A percentile compares a stretch with the other conserved stretches of the same genome.
Conservation (phyloP, 1,284 basidiomycete species). For the Moesziomyces globuligerus region DNA sequence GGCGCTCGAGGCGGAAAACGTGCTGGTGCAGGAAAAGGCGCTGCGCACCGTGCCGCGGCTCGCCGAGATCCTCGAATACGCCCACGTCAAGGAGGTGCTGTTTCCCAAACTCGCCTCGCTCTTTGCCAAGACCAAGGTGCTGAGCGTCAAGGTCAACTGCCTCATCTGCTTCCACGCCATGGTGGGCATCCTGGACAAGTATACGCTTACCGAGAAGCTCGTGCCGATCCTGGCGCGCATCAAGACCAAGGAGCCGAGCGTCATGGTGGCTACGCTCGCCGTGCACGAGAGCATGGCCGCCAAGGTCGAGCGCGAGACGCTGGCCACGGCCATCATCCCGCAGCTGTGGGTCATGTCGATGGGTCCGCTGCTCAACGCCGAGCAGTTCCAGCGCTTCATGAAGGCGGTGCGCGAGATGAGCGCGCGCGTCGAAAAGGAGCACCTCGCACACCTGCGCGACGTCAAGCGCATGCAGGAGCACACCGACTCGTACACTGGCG, state of each 20-base stretch:
- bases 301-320: slow-evolving; percentile 93
- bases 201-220: slow-evolving; percentile 89
- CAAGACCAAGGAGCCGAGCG: slow-evolving; percentile 78
- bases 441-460: slow-evolving; percentile 68
- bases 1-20: slow-evolving; percentile 84
- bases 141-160: slow-evolving; percentile 82
- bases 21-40: slow-evolving; percentile 86
- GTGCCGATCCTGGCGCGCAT: slow-evolving; percentile 93
- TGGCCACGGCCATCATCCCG: slow-evolving; percentile 75
- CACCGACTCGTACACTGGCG: slow-evolving; percentile 48
- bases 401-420: slow-evolving; percentile 71
- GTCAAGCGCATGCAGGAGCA: slow-evolving; percentile 58
- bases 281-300: slow-evolving; percentile 97
- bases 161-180: slow-evolving; percentile 87
- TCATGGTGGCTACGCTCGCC: slow-evolving; percentile 78
- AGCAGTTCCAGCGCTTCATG: slow-evolving; percentile 78
- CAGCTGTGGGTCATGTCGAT: slow-evolving; percentile 64
- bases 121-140: slow-evolving; percentile 64
- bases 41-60: slow-evolving; percentile 84
- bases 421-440: slow-evolving; percentile 84
- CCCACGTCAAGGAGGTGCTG: slow-evolving; percentile 65
- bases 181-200: slow-evolving; percentile 86
- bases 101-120: slow-evolving; percentile 60
- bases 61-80: slow-evolving; percentile 84
- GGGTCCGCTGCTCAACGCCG: slow-evolving; percentile 76